Evolutionary conservation across 2,329 filamentous ascomycete species (phyloP).

Genomic region (Aureobasidium namibiae): DNA sequence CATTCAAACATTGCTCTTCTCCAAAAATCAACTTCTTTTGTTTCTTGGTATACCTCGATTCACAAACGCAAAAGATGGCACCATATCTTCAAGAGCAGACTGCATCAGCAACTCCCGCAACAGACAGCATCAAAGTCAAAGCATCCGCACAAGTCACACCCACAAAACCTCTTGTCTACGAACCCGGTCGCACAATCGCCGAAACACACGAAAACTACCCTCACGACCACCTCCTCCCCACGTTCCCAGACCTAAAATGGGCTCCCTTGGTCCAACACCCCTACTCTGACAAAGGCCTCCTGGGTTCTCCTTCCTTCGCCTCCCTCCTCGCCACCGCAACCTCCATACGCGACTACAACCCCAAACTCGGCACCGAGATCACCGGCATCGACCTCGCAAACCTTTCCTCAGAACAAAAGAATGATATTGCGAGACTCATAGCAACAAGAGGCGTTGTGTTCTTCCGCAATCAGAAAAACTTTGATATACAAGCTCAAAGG

Average conservation of each 20-base stretch:
- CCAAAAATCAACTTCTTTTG: not conserved
- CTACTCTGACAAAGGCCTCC: conserved; percentile 46
- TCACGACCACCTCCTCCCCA: conserved; percentile 44
- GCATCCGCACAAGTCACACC: not conserved
- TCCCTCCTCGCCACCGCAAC: conserved; percentile 45
- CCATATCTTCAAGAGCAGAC: conserved; percentile 1
- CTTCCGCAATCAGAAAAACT: conserved; percentile 45
- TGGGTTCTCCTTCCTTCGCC: conserved; percentile 47
- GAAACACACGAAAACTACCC: conserved; percentile 42
- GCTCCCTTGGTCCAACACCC: conserved; percentile 34
- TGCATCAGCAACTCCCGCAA: no score
- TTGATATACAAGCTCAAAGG: conserved; percentile 34
- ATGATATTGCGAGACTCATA: conserved; percentile 47
- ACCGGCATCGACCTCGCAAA: conserved; percentile 43
- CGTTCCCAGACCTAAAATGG: conserved; percentile 42
- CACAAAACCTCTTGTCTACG: conserved; percentile 28
- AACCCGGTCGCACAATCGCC: conserved; percentile 40
- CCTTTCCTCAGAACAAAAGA: conserved; percentile 44
- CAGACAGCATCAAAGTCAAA: not conserved
- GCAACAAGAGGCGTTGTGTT: conserved; percentile 50
- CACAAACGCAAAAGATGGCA: not conserved
- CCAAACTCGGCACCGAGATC: conserved; percentile 48
- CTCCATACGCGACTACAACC: conserved; percentile 49
- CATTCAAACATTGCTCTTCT: not conserved
- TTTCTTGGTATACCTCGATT: not conserved